phyloP scores from a whole-genome alignment of 2,329 filamentous ascomycete species.

The Phoma sp. region DNA sequence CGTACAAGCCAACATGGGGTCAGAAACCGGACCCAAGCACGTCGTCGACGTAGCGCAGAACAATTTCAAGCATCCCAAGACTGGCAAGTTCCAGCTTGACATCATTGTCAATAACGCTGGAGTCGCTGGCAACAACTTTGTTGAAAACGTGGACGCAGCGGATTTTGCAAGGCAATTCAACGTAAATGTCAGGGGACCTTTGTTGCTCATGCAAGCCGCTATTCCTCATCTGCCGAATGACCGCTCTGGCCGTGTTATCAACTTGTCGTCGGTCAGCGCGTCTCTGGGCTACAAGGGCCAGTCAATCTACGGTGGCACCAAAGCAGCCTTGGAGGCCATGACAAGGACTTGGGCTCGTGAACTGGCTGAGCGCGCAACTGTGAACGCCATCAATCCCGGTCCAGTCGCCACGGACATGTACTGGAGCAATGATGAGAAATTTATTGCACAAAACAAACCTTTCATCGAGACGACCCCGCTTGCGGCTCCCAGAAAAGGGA shows the following conservation, averaged over 20 bases:
- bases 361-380: constrained; percentile 65
- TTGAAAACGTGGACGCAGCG: constrained; percentile 66
- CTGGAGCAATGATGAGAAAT: constrained; percentile 60
- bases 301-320: constrained; percentile 69
- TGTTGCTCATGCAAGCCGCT: constrained; percentile 77
- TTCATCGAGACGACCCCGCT: constrained; percentile 70
- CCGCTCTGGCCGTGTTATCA: constrained; percentile 69
- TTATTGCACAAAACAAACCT: constrained; percentile 64
- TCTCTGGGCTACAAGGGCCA: constrained; percentile 64
- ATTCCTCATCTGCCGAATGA: constrained; percentile 72
- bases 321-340: constrained; percentile 71
- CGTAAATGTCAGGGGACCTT: constrained; percentile 81
- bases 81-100: constrained; percentile 70
- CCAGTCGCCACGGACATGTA: constrained; percentile 71
- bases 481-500: constrained; percentile 63
- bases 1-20: constrained; percentile 75
- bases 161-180: constrained; percentile 76
- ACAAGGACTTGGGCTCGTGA: constrained; percentile 72
- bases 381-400: constrained; percentile 70
- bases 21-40: constrained; percentile 63
- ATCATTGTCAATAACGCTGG: constrained; percentile 90
- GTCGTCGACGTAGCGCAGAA: constrained; percentile 65
- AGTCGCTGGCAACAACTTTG: constrained; percentile 65
- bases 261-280: constrained; percentile 64
- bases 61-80: constrained; percentile 62